Conservation (phyloP, 2,329 filamentous ascomycete genomes). For the Pyricularia sp. region DNA sequence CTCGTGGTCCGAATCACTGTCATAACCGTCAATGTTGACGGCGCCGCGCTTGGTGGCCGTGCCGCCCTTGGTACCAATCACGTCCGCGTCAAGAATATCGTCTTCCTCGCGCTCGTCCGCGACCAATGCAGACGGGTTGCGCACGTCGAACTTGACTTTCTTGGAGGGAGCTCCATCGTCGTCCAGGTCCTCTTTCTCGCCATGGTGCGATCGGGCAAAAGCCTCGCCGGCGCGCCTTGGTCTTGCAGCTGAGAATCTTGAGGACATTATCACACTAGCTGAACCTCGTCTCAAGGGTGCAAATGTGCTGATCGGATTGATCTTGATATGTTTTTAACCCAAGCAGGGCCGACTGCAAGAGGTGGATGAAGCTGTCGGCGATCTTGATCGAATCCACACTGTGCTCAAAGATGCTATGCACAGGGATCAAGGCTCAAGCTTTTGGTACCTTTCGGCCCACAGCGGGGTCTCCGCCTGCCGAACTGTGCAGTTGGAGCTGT, state of each 20-base stretch:
- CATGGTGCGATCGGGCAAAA: slow-evolving; percentile 66
- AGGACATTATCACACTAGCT: slow-evolving; percentile 33
- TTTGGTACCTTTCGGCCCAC: not conserved
- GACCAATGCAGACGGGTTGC: slow-evolving; percentile 87
- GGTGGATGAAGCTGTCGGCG: not conserved
- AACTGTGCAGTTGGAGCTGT: not conserved
- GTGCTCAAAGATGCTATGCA: not conserved
- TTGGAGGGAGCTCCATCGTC: slow-evolving; percentile 38
- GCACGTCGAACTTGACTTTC: slow-evolving; percentile 85
- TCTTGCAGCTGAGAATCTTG: slow-evolving; percentile 55
- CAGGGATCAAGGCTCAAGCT: slow-evolving; percentile 1
- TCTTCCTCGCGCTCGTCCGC: slow-evolving; percentile 64
- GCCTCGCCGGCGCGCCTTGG: slow-evolving; percentile 78
- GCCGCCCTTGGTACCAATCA: slow-evolving; percentile 70
- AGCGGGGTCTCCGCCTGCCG: not conserved
- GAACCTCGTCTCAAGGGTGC: not conserved
- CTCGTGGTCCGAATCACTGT: slow-evolving; percentile 88
- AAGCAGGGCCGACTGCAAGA: not conserved
- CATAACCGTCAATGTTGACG: slow-evolving; percentile 94
- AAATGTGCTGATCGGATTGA: not conserved
- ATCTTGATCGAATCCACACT: not conserved
- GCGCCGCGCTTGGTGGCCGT: slow-evolving; percentile 80
- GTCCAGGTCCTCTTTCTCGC: slow-evolving; percentile 36
- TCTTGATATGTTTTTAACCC: not conserved
- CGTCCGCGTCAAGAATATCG: slow-evolving; percentile 74